Evolutionary conservation across 257 asterid genomes (phyloP), one percentile per base, ranked within the genome.

Genomic region (Leonotis leonurus): DNA sequence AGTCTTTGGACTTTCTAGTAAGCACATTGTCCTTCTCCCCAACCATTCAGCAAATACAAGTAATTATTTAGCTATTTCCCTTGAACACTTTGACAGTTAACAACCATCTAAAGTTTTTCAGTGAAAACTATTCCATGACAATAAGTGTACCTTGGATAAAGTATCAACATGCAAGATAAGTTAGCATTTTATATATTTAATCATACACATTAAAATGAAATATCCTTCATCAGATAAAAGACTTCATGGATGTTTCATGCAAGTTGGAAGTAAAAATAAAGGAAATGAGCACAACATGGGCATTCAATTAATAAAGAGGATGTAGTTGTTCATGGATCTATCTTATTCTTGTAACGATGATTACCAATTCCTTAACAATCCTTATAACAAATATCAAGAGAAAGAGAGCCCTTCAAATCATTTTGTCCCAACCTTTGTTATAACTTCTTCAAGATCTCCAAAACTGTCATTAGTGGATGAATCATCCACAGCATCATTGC

Each of bases 371-470:
- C n/a, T n/a, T n/a, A n/a, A n/a, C n/a, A 10, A 25, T 40, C 30
- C 21, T 32, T 50, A 45, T 50, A 49, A n/a, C 36, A 68, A 29
- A 50, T 51, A 67, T 37, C 68, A 41, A 67, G 55, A 53, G 24
- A 71, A 69, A 65, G 8, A 29, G 7, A 64, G 58, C 53, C 49
- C 35, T 22, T 56, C 40, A 60, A 52, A 63, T 62, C 30, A 74
- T 17, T n/a, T 24, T 48, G 52, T 53, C 65, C 60, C 67, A 67
- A 92, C 98, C 98, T 89, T 81, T 4, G 79, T 24, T 29, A 89
- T 75, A 69, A 85, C 80, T 46, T 67, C 83, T 80, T 83, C 96
- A 39, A 92, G 96, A 77, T 83, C 95, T 24, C 85, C 48, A 75
- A 92, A 92, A 70, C 67, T 77, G 36, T 82, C 95, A 37, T 77